Evolutionary conservation across 345 rosid species (phyloP), one percentile per base, ranked within the genome.

Genomic region (Iberis pinnata): DNA sequence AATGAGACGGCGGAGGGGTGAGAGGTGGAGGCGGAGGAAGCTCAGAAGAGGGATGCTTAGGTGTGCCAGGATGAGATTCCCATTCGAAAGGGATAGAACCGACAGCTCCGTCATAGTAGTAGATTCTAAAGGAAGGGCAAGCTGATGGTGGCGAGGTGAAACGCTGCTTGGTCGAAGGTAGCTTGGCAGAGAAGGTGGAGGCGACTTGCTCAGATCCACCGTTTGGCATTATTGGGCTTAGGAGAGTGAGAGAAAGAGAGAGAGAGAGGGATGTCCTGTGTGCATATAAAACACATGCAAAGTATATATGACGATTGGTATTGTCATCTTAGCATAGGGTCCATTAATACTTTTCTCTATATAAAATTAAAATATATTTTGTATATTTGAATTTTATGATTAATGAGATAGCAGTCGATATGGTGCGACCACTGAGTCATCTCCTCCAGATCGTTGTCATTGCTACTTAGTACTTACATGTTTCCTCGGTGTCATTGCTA

Each of bases 1-100:
- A 66, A 39, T 59, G 71, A 53, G 60, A 59, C 17, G 71, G 71
- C 12, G 71, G 71, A 45, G 71, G 71, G 53, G 71, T 66, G 44
- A 66, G 71, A 37, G 69, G 69, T 5, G 54, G 65, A 6, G 12
- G 55, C 1, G 60, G 44, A 59, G 65, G 50, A 12, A 52, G 27
- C 11, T 59, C 65, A 7, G 64, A 52, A 24, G 65, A 52, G 2
- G 71, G 31, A 19, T 66, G 60, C 19, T 66, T 66, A 17, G 71
- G 71, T 15, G 71, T 66, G 17, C 71, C 71, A 1, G 71, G 71
- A 19, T 58, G 65, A 53, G 71, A 44, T 46, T 66, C 71, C 71
- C 71, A 66, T 31, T 58, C 71, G 43, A 66, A 66, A 12, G 71
- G 71, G 49, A 66, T 56, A 17, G 71, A 31, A 19, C 65, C 65